These are phyloP conservation scores for Alternaria metachromatica DNA, from an alignment of 2,329 filamentous ascomycete species.

Conservation along the genomic window DNA sequence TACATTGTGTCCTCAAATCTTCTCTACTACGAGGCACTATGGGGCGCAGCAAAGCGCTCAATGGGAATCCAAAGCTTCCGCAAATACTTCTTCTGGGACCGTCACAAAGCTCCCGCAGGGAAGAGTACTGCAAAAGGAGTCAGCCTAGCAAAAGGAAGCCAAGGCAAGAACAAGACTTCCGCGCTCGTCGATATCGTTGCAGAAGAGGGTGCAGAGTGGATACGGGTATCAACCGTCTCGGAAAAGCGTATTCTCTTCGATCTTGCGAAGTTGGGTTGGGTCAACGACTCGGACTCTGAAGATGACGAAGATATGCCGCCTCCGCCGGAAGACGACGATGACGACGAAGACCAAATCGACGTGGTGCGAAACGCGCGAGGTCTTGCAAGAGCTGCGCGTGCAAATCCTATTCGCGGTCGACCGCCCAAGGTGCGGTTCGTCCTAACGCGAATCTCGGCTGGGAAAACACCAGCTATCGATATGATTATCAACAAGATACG, in stretches of 20 bases:
- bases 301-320: slow-evolving; percentile 50
- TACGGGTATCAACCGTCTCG: slow-evolving; percentile 71
- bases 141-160: slow-evolving; percentile 39
- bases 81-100: slow-evolving; percentile 47
- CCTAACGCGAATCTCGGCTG: slow-evolving; percentile 64
- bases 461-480: slow-evolving; percentile 62
- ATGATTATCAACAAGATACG: slow-evolving; percentile 63
- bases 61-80: slow-evolving; percentile 63
- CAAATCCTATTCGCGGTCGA: slow-evolving; percentile 64
- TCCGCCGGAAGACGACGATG: slow-evolving; percentile 49
- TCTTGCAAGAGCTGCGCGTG: slow-evolving; percentile 63
- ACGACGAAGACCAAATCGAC: slow-evolving; percentile 61
- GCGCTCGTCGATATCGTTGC: slow-evolving; percentile 70
- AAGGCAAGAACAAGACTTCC: slow-evolving; percentile 55
- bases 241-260: slow-evolving; percentile 70
- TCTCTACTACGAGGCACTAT: slow-evolving; percentile 68
- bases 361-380: slow-evolving; percentile 67
- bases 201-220: slow-evolving; percentile 68
- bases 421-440: slow-evolving; percentile 67
- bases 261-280: slow-evolving; percentile 71
- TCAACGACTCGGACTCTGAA: slow-evolving; percentile 56
- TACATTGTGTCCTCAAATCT: slow-evolving; percentile 70
- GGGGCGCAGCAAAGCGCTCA: slow-evolving; percentile 66
- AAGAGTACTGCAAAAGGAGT: slow-evolving; percentile 35
- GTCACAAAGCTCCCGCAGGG: slow-evolving; percentile 21